Evolutionary conservation across 441 rosid species (phyloP), one percentile per base, ranked within the genome.

Genomic region (Aleurites moluccanus): DNA sequence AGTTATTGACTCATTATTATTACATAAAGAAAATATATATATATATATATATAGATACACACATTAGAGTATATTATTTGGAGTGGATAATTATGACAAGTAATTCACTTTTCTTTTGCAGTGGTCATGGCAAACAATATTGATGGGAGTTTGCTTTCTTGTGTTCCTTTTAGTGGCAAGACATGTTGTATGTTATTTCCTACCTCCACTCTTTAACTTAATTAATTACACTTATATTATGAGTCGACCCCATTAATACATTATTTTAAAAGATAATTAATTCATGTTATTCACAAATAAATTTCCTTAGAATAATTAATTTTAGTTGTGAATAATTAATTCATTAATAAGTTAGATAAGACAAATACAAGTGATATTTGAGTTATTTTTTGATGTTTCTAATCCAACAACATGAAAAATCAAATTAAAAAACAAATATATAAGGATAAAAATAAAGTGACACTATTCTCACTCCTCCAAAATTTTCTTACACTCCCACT

Each of bases 121-220:
- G 98, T 92, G 97, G 94, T 90, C 97, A 73, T 93, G 97, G 98
- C 92, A 93, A 80, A 91, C 97, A 56, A 86, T 89, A 72, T 78
- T 93, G 67, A 89, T 91, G 97, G 98, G 97, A 10, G 76, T 84
- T 53, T 86, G 88, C 85, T 93, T 93, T 86, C 88, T 93, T 16
- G 83, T 82, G 81, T 70, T 89, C 81, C 89, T 93, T 72, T 81
- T 93, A 27, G 80, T 84, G 14, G 78, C 96, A 38, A 86, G 98
- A 81, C 91, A 91, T 83, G 75, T 89, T 42, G 98, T 93, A 89
- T 25, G 96, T 87, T 74, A 7, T 60, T 56, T 68, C 49, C 21
- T 18, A 67, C 52, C 15, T 62, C 67, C 10, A 35, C 25, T 53
- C 13, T 40, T 77, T 47, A 44, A 60, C 40, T 78, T 63, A 20